A percentile compares a stretch with the other conserved stretches of the same genome.
Evolutionary conservation across 2,329 filamentous ascomycete genomes (phyloP).

Genomic region (Proliferodiscus dingleyae): DNA sequence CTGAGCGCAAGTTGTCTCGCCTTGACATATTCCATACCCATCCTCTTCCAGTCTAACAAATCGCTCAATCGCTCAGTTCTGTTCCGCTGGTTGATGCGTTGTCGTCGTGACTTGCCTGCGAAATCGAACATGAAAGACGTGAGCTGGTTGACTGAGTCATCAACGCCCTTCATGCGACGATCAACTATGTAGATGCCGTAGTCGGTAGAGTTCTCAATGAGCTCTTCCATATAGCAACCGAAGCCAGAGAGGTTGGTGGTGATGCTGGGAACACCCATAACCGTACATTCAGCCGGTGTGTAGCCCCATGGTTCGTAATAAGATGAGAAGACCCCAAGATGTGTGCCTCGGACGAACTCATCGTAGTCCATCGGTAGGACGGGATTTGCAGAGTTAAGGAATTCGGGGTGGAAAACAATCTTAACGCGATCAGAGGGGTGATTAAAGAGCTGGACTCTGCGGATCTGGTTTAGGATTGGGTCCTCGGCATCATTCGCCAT

Average conservation of each 20-base stretch:
- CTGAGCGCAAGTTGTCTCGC: constrained; percentile 87
- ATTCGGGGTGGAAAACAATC: constrained; percentile 96
- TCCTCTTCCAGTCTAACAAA: constrained; percentile 96
- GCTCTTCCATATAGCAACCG: constrained; percentile 98
- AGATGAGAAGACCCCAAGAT: constrained; percentile 91
- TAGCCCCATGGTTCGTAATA: constrained; percentile 99
- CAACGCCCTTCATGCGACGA: constrained; percentile 87
- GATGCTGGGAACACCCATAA: constrained; percentile 98
- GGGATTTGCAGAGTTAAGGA: constrained; percentile 91
- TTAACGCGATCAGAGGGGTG: constrained; percentile 93
- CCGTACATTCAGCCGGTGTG: constrained; percentile 95
- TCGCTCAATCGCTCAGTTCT: constrained; percentile 92
- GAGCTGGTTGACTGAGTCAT: constrained; percentile 95
- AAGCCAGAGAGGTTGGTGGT: constrained; percentile 97
- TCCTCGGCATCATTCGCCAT: constrained; percentile 94
- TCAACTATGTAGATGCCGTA: constrained; percentile 99
- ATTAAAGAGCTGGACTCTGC: constrained; percentile 95
- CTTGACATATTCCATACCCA: constrained; percentile 99
- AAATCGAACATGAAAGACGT: constrained; percentile 93
- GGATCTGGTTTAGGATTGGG: constrained; percentile 91
- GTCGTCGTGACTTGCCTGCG: constrained; percentile 83
- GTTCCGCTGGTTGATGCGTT: constrained; percentile 98
- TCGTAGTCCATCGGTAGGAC: constrained; percentile 96
- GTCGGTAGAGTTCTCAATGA: constrained; percentile 96
- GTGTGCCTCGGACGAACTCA: constrained; percentile 95